phyloP scores from a whole-genome alignment of 148 eudicot species.

The Vaccinium darrowii region DNA sequence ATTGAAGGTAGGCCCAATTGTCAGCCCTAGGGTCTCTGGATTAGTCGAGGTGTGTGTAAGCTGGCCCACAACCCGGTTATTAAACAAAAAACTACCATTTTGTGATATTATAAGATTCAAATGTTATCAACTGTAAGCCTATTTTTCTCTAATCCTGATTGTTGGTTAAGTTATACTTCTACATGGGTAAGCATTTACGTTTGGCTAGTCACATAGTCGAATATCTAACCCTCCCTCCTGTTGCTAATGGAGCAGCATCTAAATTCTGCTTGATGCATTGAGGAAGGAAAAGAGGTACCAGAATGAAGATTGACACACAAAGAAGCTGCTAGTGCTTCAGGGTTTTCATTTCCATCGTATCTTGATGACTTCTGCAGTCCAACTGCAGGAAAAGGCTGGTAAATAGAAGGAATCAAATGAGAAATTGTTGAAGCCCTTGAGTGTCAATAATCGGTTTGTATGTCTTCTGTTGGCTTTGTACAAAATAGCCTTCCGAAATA shows the following conservation, averaged over 20 bases:
- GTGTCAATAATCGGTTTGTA: not conserved
- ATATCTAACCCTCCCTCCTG: not conserved
- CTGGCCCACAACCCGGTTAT: too few species aligned
- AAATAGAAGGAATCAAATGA: too few species aligned
- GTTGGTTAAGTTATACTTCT: not conserved
- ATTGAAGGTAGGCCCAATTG: too few species aligned
- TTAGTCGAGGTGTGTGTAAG: too few species aligned
- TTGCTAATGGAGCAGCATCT: not conserved
- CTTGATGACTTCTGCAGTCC: not conserved
- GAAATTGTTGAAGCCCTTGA: too few species aligned
- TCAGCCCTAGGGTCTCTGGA: too few species aligned
- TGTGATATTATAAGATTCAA: too few species aligned
- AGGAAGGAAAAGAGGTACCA: too few species aligned
- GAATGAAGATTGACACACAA: not conserved
- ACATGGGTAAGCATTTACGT: not conserved
- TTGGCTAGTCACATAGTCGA: too few species aligned
- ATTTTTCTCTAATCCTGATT: not conserved
- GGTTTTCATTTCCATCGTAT: not conserved
- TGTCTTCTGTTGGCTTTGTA: not conserved
- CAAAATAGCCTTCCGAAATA: not conserved
- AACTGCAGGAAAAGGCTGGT: not conserved
- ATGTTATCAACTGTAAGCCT: too few species aligned
- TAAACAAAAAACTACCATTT: too few species aligned
- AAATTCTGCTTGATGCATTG: too few species aligned
- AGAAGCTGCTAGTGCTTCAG: not conserved